Evolutionary conservation across 2,329 filamentous ascomycete species (phyloP), one percentile per base, ranked within the genome.

Genomic region (Cladophialophora carrionii): DNA sequence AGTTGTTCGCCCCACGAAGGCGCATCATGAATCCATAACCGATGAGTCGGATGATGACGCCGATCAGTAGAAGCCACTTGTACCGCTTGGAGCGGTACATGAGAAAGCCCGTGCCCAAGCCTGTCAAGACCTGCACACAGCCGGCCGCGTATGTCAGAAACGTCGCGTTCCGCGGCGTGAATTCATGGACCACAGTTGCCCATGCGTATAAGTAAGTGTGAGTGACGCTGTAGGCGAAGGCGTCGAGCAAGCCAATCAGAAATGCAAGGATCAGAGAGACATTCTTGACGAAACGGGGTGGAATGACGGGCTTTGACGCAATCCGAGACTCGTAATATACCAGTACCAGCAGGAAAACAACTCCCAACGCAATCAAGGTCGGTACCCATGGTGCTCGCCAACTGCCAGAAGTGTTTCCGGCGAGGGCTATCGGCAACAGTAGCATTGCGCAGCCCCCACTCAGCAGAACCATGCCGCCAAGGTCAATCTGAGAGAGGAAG

Each of bases 21-120:
- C 82, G 77, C 32, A 83, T 75, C 82, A 84, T 84, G 32, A 83
- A 70, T 3, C 80, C 81, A 64, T 84, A 83, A 4, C 82, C 82
- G 34, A 83, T 68, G 9, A 82, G 70, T 10, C 81, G 79, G 34
- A 84, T 68, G 1, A 75, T 61, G 1, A 77, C 74, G 4, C 79
- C 81, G 3, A 72, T 65, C 24, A 83, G 72, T 12, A 76, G 72
- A 2, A 84, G 72, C 77, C 78, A 81, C 66, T 84, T 84, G 74
- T 82, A 84, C 1, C 76, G 76, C 41, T 78, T 73, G 2, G 77
- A 75, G 54, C 75, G 74, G 59, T 77, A 76, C 75, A 84, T 83
- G 49, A 80, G 67, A 7, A 76, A 66, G 0, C 81, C 80, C 10
- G 76, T 72, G 0, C 76, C 41, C 41, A 82, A 77, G 7, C 77